Evolutionary conservation across 2,329 filamentous ascomycete species (phyloP), one percentile per base, ranked within the genome.

Genomic region (Epichloe bromicola): DNA sequence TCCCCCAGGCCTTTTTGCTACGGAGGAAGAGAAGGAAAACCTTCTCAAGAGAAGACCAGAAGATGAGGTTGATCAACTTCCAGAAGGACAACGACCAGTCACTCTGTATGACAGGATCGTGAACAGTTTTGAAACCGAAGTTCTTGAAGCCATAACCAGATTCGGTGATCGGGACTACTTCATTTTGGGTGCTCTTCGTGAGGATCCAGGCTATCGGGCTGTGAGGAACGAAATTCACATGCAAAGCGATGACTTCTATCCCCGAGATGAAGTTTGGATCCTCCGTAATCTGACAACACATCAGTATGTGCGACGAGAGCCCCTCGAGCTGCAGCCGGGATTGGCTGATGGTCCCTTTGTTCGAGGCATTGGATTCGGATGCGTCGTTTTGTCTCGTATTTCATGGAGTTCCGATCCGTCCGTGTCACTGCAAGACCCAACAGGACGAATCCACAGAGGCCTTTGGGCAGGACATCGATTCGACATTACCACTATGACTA

Each of bases 381-480:
- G 4, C 1, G 26, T 26, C 14, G 38, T 49, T 5, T 14, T 49
- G 20, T 38, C 14, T n/a, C 47, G 47, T 7, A 49, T 42, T 5
- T 17, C 20, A 6, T 49, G 47, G 47, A 49, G 17, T 10, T 42
- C 46, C 12, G 36, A 41, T 23, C 2, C 47, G 5, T 49, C 47
- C 19, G n/a, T 34, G 8, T 39, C 46, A 4, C 34, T 49, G 38
- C 1, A 7, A 6, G 23, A 41, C 14, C 37, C 37, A 14, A 33
- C n/a, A 10, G 46, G 37, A 11, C 5, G 26, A 4, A 49, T 41
- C 17, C n/a, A n/a, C 20, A 34, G 36, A 48, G 46, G 46, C 5
- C 20, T 38, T 23, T 49, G 47, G 47, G 47, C 47, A 17, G 47
- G 47, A 17, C 47, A 49, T 42, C 19, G 47, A 6, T 42, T 49